Evolutionary conservation across 1,284 basidiomycete genomes (phyloP).

Genomic region (Boletus albobrunnescens): DNA sequence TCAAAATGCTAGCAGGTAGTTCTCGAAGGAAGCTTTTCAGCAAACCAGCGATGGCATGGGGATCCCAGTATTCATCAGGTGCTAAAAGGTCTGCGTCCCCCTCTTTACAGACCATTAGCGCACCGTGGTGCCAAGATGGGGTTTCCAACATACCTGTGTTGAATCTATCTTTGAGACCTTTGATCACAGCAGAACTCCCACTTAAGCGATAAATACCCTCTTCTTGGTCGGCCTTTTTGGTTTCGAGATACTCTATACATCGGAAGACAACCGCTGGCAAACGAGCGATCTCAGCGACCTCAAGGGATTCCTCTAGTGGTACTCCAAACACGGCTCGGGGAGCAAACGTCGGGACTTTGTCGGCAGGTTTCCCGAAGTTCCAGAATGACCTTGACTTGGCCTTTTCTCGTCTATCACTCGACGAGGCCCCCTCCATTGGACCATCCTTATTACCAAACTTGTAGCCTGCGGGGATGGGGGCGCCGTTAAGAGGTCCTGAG

Average conservation of each 20-base stretch:
- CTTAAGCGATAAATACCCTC: constrained; percentile 97
- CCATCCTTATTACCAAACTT: constrained; percentile 77
- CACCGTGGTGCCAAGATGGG: constrained; percentile 7
- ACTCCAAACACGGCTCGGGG: constrained; percentile 88
- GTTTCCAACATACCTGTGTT: constrained; percentile 62
- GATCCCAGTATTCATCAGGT: constrained; percentile 89
- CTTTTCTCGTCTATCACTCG: constrained; percentile 75
- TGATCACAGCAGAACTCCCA: constrained; percentile 91
- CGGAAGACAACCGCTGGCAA: constrained; percentile 94
- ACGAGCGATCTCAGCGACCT: constrained; percentile 83
- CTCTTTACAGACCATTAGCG: constrained; percentile 46
- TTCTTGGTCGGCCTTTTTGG: constrained; percentile 89
- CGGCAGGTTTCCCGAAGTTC: constrained; percentile 67
- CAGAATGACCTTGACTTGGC: constrained; percentile 87
- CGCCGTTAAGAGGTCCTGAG: constrained; percentile 83
- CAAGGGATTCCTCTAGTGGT: constrained; percentile 81
- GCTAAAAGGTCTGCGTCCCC: constrained; percentile 86
- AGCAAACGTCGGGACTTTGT: constrained; percentile 42
- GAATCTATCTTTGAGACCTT: constrained; percentile 89
- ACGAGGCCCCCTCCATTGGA: constrained; percentile 41
- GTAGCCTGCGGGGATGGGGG: constrained; percentile 82
- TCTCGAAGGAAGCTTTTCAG: constrained; percentile 90
- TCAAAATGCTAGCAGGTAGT: constrained; percentile 85
- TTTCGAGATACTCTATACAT: constrained; percentile 86
- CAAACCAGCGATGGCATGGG: constrained; percentile 90